phyloP scores from a whole-genome alignment of 106 monocot species.

The Dendrobium officinale region DNA sequence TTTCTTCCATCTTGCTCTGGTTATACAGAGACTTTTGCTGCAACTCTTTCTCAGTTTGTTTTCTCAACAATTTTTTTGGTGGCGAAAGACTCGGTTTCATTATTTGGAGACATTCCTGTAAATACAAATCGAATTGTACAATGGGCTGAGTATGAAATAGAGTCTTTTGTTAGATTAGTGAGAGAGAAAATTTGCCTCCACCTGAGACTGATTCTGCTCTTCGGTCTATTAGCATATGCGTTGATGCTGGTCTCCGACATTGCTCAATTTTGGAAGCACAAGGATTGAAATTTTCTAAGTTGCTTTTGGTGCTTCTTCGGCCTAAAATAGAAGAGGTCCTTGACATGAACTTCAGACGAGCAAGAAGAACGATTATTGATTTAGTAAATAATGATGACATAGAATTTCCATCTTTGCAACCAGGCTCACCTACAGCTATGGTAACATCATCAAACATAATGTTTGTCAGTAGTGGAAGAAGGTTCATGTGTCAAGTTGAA shows the following conservation, averaged over 20 bases:
- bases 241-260: constrained; percentile 69
- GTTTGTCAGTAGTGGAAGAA: constrained; percentile 49
- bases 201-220: constrained; percentile 59
- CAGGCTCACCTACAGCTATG: constrained; percentile 35
- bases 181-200: constrained; percentile 78
- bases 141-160: constrained; percentile 93
- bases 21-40: constrained; percentile 76
- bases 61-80: constrained; percentile 74
- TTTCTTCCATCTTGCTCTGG: constrained; percentile 82
- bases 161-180: constrained; percentile 59
- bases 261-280: constrained; percentile 61
- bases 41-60: constrained; percentile 77
- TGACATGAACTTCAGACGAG: constrained; percentile 81
- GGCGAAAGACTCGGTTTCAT: constrained; percentile 50
- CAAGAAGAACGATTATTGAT: constrained; percentile 62
- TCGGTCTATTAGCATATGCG: constrained; percentile 70
- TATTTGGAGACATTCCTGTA: constrained; percentile 63
- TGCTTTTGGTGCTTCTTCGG: constrained; percentile 68
- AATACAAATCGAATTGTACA: constrained; percentile 67
- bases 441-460: constrained; percentile 46
- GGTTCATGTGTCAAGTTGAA: constrained; percentile 77
- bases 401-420: constrained; percentile 15
- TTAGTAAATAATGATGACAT: constrained; percentile 47
- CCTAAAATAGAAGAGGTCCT: constrained; percentile 90
- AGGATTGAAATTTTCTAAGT: constrained; percentile 80